A percentile compares a stretch with the other conserved stretches of the same genome.
These are phyloP conservation scores for Arthroderma sp. DNA, from an alignment of 2,329 filamentous ascomycete genomes.

Conservation along the genomic window DNA sequence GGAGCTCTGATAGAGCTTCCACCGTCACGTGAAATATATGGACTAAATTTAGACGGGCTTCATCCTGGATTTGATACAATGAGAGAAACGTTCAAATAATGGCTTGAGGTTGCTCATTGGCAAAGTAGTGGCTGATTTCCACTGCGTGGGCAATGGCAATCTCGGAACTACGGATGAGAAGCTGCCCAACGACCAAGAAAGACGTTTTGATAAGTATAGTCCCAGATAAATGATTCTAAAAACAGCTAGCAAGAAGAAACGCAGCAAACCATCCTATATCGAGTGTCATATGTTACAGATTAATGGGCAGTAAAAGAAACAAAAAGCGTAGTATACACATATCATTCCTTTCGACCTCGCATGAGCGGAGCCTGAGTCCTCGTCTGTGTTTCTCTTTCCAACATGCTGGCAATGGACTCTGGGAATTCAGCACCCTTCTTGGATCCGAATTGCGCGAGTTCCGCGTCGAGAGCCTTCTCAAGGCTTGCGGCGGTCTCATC, in stretches of 20 bases:
- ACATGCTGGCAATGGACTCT: conserved; percentile 23
- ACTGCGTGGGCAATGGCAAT: not conserved
- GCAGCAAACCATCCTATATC: conserved; percentile 3
- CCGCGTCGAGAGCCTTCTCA: conserved; percentile 29
- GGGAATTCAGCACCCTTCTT: conserved; percentile 22
- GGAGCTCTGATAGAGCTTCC: not conserved
- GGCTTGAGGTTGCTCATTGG: not conserved
- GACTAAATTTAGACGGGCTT: not conserved
- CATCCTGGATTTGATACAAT: no score
- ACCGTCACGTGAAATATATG: not conserved
- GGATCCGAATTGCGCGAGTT: conserved; percentile 33
- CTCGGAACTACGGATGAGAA: not conserved
- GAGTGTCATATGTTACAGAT: conserved; percentile 5
- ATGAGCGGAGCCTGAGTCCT: conserved; percentile 27
- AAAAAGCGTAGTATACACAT: conserved; percentile 1
- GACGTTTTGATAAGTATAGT: not conserved
- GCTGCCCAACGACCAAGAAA: not conserved
- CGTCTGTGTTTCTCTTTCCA: conserved; percentile 29
- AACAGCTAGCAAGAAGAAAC: not conserved
- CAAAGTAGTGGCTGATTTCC: not conserved
- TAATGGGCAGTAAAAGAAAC: not conserved
- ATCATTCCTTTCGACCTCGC: conserved; percentile 22
- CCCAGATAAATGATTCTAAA: conserved; percentile 1
- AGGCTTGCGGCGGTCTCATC: conserved; percentile 28
- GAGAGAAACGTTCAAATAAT: no score